Evolutionary conservation across 176 grass and related monocot species (phyloP), one percentile per base, ranked within the genome.

Genomic region (Thalia dealbata): DNA sequence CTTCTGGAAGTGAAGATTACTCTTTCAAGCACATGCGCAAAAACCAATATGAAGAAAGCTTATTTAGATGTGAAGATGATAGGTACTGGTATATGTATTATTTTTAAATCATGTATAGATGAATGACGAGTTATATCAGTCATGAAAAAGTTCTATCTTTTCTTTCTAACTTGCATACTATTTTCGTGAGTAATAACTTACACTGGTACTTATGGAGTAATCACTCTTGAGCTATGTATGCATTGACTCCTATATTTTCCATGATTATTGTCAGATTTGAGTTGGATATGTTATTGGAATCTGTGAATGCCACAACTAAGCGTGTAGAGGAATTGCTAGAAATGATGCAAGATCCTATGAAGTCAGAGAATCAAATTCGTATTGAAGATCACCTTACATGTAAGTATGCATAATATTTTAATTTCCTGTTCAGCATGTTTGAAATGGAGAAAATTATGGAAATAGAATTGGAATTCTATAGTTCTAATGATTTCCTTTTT

Each of bases 11-110:
- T 67, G 89, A 92, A 61, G 89, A 92, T 81, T 92, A 88, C 72
- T 92, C 89, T 84, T 92, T 92, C 73, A 92, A 88, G 75, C 89
- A 92, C 78, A 92, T 92, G 89, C 61, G 89, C 35, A 92, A 92
- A 81, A 92, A 92, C 72, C 89, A 92, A 61, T 92, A 92, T 30
- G 89, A 92, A 85, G 89, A 92, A 70, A 92, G 85, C 70, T 82
- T 92, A 75, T 92, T 92, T 83, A 86, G 86, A 92, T 92, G 89
- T 21, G 89, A 92, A 92, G 89, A 92, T 50, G 85, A 87, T 78
- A 87, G 85, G 81, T 87, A 61, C 19, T 83, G 51, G 19, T 46
- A 50, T 73, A 46, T n/a, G n/a, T 3, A 27, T 81, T 12, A 18
- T 26, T 59, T 61, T 0, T 76, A 55, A 26, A 11, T 30, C 2